Conservation (phyloP, 768 basidiomycete genomes). For the Mycena metata region DNA sequence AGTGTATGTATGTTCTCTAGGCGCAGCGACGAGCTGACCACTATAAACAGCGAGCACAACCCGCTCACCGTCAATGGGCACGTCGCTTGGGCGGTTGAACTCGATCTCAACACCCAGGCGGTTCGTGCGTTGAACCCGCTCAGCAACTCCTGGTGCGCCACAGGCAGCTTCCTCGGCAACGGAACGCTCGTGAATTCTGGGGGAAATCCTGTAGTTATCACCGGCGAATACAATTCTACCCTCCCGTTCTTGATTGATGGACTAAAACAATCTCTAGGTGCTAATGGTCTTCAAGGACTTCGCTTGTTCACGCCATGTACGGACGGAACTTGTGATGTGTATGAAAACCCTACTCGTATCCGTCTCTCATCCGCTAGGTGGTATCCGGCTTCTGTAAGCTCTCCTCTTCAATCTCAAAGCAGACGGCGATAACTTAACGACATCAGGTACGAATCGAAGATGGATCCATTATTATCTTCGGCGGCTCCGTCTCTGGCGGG, state of each 20-base stretch:
- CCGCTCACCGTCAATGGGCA: conserved; percentile 57
- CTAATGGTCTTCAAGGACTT: conserved; percentile 51
- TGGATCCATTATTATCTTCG: conserved; percentile 42
- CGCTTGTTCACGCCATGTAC: conserved; percentile 57
- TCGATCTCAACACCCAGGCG: conserved; percentile 56
- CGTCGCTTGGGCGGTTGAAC: conserved; percentile 61
- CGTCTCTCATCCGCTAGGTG: conserved; percentile 55
- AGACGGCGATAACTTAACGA: not conserved
- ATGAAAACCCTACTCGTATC: conserved; percentile 51
- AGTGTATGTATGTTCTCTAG: conserved; percentile 30
- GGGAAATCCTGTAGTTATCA: conserved; percentile 29
- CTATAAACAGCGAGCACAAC: conserved; percentile 49
- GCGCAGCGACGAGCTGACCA: not conserved
- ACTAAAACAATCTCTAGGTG: conserved; percentile 26
- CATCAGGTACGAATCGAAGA: conserved; percentile 40
- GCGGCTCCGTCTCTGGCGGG: conserved; percentile 36
- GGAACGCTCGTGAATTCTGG: conserved; percentile 53
- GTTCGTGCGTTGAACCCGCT: conserved; percentile 51
- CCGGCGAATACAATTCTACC: conserved; percentile 19
- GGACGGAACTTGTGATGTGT: conserved; percentile 50
- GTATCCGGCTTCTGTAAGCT: conserved; percentile 55
- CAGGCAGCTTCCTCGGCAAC: conserved; percentile 57
- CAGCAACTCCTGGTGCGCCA: conserved; percentile 60
- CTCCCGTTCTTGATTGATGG: not conserved
- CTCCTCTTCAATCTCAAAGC: not conserved